These are phyloP conservation scores for Didymella arachidicola DNA, from an alignment of 2,329 filamentous ascomycete species.

Conservation along the genomic window DNA sequence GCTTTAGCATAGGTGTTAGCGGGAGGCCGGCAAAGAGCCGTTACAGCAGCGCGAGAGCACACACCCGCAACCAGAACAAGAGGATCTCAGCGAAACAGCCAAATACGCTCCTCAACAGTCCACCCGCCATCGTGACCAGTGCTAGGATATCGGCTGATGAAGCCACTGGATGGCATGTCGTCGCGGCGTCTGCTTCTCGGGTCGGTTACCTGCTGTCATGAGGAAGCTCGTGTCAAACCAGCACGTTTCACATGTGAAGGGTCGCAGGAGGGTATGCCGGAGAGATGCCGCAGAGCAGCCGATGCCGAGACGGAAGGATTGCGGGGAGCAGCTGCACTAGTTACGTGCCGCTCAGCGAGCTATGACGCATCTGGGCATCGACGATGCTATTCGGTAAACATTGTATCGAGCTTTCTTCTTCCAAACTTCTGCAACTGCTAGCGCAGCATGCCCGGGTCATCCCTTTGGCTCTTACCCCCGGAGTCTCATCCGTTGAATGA, in stretches of 20 bases:
- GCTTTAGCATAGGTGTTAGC: conserved; percentile 59
- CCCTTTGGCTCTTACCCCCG: conserved; percentile 55
- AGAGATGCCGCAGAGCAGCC: background rate
- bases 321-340: conserved; percentile 13
- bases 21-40: conserved; percentile 1
- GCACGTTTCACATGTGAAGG: conserved; percentile 16
- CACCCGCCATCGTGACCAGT: conserved; percentile 31
- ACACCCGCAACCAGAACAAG: conserved; percentile 53
- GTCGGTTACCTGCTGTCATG: conserved; percentile 30
- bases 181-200: conserved; percentile 37
- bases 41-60: conserved; percentile 27
- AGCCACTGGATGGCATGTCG: conserved; percentile 29
- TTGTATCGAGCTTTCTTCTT: background rate
- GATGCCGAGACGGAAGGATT: conserved; percentile 17
- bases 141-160: conserved; percentile 18
- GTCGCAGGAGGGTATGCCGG: background rate
- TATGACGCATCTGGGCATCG: conserved; percentile 8
- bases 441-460: conserved; percentile 50
- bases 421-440: conserved; percentile 3
- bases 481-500: conserved; percentile 41
- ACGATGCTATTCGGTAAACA: conserved; percentile 5
- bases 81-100: conserved; percentile 48
- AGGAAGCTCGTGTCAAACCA: conserved; percentile 18
- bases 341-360: conserved; percentile 1
- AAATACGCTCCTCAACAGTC: conserved; percentile 39